These are phyloP conservation scores for Fragaria vesca DNA, from an alignment of 306 rosid genomes.

Conservation along the genomic window DNA sequence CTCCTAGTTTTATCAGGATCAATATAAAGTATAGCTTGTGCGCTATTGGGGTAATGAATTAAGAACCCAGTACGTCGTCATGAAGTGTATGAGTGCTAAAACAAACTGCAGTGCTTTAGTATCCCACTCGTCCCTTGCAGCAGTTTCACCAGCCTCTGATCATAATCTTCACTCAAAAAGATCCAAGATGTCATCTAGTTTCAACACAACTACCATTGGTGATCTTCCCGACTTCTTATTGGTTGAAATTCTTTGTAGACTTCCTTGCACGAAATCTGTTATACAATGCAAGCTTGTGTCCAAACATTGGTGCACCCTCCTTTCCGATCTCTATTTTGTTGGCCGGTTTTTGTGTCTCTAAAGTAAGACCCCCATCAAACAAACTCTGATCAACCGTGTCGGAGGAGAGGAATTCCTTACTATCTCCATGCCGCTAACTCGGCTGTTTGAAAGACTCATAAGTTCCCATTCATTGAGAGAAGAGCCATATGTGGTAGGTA, in stretches of 20 bases:
- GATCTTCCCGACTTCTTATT: not conserved
- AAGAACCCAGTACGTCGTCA: not conserved
- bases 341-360: not conserved
- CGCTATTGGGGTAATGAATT: not conserved
- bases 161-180: not conserved
- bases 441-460: not conserved
- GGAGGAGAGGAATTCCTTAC: not conserved
- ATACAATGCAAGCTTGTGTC: not conserved
- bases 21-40: no score
- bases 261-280: not conserved
- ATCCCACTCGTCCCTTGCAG: no score
- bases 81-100: not conserved
- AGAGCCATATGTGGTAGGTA: not conserved
- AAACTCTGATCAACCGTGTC: not conserved
- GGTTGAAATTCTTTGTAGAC: not conserved
- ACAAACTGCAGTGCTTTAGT: not conserved
- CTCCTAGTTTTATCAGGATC: not conserved
- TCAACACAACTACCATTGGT: not conserved
- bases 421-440: not conserved
- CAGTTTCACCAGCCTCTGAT: not conserved
- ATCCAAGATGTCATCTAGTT: not conserved
- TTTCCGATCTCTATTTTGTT: not conserved
- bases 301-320: not conserved
- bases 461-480: not conserved
- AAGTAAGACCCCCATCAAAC: not conserved